Conservation (phyloP, 768 basidiomycete genomes). For the Suillus clintonianus region DNA sequence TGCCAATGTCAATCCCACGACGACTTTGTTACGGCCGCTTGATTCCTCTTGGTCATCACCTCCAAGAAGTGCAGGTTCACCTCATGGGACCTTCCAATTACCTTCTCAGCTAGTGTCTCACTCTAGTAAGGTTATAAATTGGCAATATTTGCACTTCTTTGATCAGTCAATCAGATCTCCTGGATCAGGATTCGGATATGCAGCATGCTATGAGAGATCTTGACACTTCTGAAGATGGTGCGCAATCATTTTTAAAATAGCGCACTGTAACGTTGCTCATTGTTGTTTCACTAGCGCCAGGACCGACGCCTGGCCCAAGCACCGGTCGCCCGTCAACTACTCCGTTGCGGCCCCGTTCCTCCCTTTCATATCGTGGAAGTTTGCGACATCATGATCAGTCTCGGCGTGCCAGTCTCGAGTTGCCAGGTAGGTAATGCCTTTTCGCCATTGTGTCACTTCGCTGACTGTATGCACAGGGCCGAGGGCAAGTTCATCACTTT, state of each 20-base stretch:
- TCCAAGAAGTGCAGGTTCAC: constrained; percentile 56
- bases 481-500: constrained; percentile 26
- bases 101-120: constrained; percentile 51
- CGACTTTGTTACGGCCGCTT: constrained; percentile 36
- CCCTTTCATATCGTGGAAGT: constrained; percentile 13
- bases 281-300: constrained; percentile 7
- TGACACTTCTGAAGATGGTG: constrained; percentile 52
- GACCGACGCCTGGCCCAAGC: constrained; percentile 13
- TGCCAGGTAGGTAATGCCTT: constrained; percentile 16
- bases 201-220: constrained; percentile 58
- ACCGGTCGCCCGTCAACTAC: constrained; percentile 5
- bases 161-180: constrained; percentile 47
- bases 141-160: background rate
- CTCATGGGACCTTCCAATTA: constrained; percentile 53
- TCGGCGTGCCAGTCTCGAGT: constrained; percentile 14
- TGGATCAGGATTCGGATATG: constrained; percentile 76
- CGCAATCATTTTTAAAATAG: constrained; percentile 4
- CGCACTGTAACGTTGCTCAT: background rate
- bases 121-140: constrained; percentile 48
- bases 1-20: constrained; percentile 28
- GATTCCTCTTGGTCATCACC: constrained; percentile 42
- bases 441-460: background rate
- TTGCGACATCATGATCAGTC: constrained; percentile 6
- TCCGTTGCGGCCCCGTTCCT: constrained; percentile 14
- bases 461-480: constrained; percentile 26